Base-by-base conservation (phyloP, 2,329 filamentous ascomycete genomes). In the Fusarium verticillioides region DNA sequence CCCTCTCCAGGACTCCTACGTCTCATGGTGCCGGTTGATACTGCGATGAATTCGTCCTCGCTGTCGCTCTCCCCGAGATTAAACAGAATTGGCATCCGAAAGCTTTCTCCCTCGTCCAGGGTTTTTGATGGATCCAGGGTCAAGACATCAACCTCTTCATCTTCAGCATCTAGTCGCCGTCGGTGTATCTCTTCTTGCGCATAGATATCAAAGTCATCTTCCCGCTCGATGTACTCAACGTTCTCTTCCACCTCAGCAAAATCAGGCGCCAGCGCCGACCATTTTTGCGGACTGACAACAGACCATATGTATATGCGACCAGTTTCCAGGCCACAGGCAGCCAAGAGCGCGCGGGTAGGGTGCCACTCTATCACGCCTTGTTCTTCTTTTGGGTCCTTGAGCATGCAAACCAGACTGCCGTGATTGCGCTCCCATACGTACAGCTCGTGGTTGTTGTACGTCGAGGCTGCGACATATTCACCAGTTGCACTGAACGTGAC, bases 201-300 rank as follows among this genome's bases (percentile, higher is more conserved):
- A 80, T 98, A 96, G 63, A 98, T 97, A 81, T 99, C 97, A 77
- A 99, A 99, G 80, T 99, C 96, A 80, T 99, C 96, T 83, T 99
- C 96, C 63, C 90, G 90, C 82, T 99, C 96, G 46, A 97, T 90
- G 80, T 99, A 99, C 81, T 98, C 94, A 28, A 97, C 95, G 77
- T 99, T 99, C 83, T 99, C 96, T 83, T 99, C 96, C 19, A 99
- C 95, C 82, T 99, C 96, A 44, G 92, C 93, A 82, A 99, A 99
- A 82, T 99, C 97, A 0, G 96, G 96, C 10, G 97, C 97, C 36
- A 99, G 88, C 4, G 96, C 96, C 21, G 95, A 98, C 97, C 96
- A 99, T 77, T 96, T 93, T 80, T 99, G 97, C 15, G 96, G 96
- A 61, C 94, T 96, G 44, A 96, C 91, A 62, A 98, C 96, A 9